These are phyloP conservation scores for Nakazawaea holstii DNA, from an alignment of 805 yeast genomes.

Conservation along the genomic window DNA sequence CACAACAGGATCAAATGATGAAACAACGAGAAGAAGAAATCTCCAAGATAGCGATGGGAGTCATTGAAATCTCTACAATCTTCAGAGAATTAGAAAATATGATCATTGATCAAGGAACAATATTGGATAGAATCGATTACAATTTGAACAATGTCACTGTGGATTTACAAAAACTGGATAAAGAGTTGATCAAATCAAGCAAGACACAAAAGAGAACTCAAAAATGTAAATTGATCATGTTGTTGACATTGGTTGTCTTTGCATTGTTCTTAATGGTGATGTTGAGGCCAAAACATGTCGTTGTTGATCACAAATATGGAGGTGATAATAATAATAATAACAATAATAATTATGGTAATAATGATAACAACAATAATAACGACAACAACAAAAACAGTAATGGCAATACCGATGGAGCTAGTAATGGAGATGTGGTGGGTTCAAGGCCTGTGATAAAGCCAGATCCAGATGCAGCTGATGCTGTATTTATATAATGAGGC, in stretches of 20 bases:
- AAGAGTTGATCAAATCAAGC: constrained; percentile 72
- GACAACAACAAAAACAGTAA: constrained; percentile 1
- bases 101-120: constrained; percentile 93
- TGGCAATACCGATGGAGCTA: constrained; percentile 11
- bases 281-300: constrained; percentile 45
- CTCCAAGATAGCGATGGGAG: constrained; percentile 87
- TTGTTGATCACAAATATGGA: constrained; percentile 16
- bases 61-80: constrained; percentile 86
- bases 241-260: constrained; percentile 65
- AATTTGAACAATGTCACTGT: constrained; percentile 77
- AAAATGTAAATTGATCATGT: constrained; percentile 81
- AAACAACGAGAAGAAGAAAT: constrained; percentile 86
- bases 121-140: constrained; percentile 90
- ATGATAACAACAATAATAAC: constrained; percentile 1
- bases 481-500: too few species aligned
- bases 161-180: constrained; percentile 71
- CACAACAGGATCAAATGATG: constrained; percentile 36
- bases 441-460: neutral
- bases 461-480: neutral
- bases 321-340: constrained; percentile 18
- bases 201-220: constrained; percentile 82
- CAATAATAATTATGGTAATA: neutral
- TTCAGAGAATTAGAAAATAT: constrained; percentile 89
- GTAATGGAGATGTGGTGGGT: constrained; percentile 8
- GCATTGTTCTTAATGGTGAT: constrained; percentile 66